Evolutionary conservation across 2,329 filamentous ascomycete species (phyloP).

Genomic region (Juglanconis oblonga): DNA sequence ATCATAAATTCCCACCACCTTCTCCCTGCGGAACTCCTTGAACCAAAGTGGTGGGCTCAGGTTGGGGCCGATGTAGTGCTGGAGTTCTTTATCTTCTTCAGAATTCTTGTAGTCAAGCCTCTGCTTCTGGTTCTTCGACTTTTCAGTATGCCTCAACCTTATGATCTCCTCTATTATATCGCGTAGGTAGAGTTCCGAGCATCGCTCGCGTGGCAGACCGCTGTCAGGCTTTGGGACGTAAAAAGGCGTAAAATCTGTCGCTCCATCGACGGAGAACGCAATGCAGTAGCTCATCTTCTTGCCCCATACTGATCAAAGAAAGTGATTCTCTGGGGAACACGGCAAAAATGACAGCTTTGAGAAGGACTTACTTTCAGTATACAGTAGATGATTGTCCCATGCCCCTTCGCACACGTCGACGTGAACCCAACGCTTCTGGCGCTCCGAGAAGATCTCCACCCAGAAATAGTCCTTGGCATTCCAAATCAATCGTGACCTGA

Average conservation of each 20-base stretch:
- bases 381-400: conserved; percentile 90
- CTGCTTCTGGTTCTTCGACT: background rate
- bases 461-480: conserved; percentile 95
- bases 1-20: no score
- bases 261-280: conserved; percentile 90
- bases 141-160: no score
- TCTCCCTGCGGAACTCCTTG: no score
- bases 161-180: no score
- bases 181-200: conserved; percentile 54
- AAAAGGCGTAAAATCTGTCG: conserved; percentile 62
- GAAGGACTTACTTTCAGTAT: conserved; percentile 57
- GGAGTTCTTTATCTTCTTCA: no score
- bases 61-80: no score
- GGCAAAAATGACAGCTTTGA: no score
- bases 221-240: conserved; percentile 69
- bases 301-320: conserved; percentile 63
- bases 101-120: background rate
- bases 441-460: conserved; percentile 95
- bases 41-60: no score
- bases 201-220: conserved; percentile 69
- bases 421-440: conserved; percentile 92
- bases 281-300: conserved; percentile 97
- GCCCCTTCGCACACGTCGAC: conserved; percentile 91
- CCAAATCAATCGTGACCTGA: conserved; percentile 94
- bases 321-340: no score